A percentile compares a stretch with the other conserved stretches of the same genome.
Conservation (phyloP, 2,329 filamentous ascomycete genomes). For the Leptographium procerum region DNA sequence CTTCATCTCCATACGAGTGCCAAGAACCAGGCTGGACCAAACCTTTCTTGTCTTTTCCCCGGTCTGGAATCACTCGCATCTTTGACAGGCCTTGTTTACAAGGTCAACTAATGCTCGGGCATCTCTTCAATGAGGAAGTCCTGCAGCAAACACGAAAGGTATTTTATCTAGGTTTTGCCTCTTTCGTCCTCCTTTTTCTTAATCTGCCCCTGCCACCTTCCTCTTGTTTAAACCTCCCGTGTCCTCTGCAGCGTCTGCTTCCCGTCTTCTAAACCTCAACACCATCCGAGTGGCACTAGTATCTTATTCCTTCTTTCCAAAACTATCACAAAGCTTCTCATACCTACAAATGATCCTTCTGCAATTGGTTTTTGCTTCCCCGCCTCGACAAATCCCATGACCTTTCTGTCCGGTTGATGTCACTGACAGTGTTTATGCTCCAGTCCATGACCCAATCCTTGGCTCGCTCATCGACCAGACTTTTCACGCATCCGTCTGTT, state of each 20-base stretch:
- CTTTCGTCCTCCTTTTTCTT: not conserved
- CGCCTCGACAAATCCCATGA: not conserved
- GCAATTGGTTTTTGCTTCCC: not conserved
- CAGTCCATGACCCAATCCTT: not conserved
- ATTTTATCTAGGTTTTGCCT: not conserved
- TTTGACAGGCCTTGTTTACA: not conserved
- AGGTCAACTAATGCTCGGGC: not conserved
- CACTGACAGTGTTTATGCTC: too few relatives aligned
- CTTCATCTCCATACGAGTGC: not conserved
- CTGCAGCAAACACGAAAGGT: not conserved
- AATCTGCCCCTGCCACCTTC: not conserved
- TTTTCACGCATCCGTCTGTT: not conserved
- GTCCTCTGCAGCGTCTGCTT: too few relatives aligned
- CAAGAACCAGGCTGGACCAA: not conserved
- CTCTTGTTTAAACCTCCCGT: not conserved
- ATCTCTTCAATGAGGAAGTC: constrained; percentile 8
- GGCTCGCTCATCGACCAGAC: not conserved
- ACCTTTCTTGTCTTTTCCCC: not conserved
- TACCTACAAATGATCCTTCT: not conserved
- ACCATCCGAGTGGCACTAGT: not conserved
- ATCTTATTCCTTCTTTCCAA: not conserved
- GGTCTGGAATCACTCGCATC: not conserved
- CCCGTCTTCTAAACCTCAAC: not conserved
- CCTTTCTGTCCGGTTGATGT: not conserved
- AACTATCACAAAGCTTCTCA: not conserved